A percentile compares a stretch with the other conserved stretches of the same genome.
phyloP scores from a whole-genome alignment of 2,329 filamentous ascomycete genomes.

The Endoconidiophora laricicola region DNA sequence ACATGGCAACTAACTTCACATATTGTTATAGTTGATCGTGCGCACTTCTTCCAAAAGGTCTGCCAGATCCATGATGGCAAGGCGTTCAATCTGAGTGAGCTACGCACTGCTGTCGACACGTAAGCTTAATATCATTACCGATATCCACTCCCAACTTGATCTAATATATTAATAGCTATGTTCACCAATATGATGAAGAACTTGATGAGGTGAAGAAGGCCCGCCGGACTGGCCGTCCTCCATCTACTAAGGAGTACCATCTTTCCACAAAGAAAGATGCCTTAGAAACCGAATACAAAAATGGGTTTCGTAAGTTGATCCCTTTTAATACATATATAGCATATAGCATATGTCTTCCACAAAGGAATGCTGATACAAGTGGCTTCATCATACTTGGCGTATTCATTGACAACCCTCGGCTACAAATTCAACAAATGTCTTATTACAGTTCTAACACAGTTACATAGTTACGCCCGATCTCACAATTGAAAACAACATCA shows the following conservation, averaged over 20 bases:
- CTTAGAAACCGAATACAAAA: conserved; percentile 64
- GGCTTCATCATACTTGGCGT: too few species aligned
- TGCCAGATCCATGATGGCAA: conserved; percentile 22
- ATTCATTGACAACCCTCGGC: background rate
- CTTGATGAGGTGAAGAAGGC: conserved; percentile 47
- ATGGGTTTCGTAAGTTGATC: conserved; percentile 54
- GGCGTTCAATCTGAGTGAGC: conserved; percentile 35
- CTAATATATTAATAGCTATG: conserved; percentile 31
- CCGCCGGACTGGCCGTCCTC: conserved; percentile 62
- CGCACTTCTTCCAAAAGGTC: conserved; percentile 51
- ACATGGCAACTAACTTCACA: background rate
- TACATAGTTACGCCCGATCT: conserved; percentile 60
- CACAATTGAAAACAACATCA: conserved; percentile 45
- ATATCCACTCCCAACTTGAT: conserved; percentile 15
- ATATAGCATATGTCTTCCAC: background rate
- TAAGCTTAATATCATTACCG: conserved; percentile 23
- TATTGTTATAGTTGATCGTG: conserved; percentile 21
- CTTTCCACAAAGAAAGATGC: conserved; percentile 52
- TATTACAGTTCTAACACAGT: background rate
- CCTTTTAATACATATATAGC: background rate
- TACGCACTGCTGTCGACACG: conserved; percentile 46
- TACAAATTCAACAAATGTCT: background rate
- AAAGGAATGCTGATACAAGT: background rate
- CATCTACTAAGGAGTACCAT: conserved; percentile 60
- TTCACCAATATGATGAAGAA: conserved; percentile 56